phyloP scores from a whole-genome alignment of 345 rosid species.

The Brassica rapa region DNA sequence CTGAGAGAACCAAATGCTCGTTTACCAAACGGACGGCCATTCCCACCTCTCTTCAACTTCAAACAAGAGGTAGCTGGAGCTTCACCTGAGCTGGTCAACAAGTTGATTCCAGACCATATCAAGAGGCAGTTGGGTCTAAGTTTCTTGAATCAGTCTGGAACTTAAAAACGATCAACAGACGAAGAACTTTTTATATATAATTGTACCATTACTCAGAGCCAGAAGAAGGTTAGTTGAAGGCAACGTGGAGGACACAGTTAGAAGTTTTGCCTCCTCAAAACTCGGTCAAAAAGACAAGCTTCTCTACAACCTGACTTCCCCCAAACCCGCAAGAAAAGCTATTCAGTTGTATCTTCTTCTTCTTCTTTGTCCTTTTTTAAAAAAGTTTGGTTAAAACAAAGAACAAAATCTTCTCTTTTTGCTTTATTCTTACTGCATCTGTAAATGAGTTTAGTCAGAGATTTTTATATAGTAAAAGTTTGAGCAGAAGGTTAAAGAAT shows the following conservation, averaged over 20 bases:
- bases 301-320: constrained; percentile 9
- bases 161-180: constrained; percentile 41
- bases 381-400: neutral
- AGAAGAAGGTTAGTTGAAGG: constrained; percentile 22
- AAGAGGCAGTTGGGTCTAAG: constrained; percentile 74
- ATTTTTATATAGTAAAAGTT: constrained; percentile 37
- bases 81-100: constrained; percentile 73
- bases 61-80: constrained; percentile 75
- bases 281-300: constrained; percentile 23
- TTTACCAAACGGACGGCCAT: constrained; percentile 57
- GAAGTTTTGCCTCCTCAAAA: constrained; percentile 14
- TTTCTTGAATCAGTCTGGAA: constrained; percentile 69
- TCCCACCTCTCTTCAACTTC: constrained; percentile 67
- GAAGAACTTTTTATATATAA: constrained; percentile 22
- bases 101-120: constrained; percentile 83
- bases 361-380: neutral
- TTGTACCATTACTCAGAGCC: constrained; percentile 37
- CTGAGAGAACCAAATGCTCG: constrained; percentile 65
- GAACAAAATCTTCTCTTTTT: constrained; percentile 8
- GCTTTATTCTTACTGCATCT: constrained; percentile 28
- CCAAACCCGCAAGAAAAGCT: constrained; percentile 16
- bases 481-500: constrained; percentile 31
- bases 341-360: constrained; percentile 32
- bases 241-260: constrained; percentile 20
- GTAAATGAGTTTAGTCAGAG: constrained; percentile 44